Evolutionary conservation across 768 basidiomycete species (phyloP), one percentile per base, ranked within the genome.

Genomic region (Lyophyllum semitale): DNA sequence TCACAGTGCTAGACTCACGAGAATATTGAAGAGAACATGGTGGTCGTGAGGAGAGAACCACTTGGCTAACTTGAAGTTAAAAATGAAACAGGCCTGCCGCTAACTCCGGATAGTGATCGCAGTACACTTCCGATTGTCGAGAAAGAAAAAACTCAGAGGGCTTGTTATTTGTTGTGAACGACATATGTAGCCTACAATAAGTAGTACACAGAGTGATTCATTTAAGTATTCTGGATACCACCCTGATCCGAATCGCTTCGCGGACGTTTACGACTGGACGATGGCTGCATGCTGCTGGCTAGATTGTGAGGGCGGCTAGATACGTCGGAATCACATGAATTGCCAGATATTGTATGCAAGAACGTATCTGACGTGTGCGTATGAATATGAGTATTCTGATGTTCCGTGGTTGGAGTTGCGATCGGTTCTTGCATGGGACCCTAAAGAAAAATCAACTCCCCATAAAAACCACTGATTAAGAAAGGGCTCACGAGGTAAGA

Each of bases 1-100:
- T 27, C 46, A 13, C 48, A 6, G 20, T 32, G 51, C 48, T 38
- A 18, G 13, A 85, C 90, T 84, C 69, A 91, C 90, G 88, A 89
- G 64, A 91, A 85, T 54, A 89, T 69, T 6, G 87, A 83, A 54
- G 87, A 83, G 75, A 92, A 91, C 90, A 92, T 91, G 74, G 69
- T 78, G 61, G 72, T 65, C 47, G 53, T 58, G 54, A 55, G 52
- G 42, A 54, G 56, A 59, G 57, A 22, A 18, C 43, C 32, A n/a
- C 38, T 51, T 49, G 35, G 26, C 35, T 26, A 48, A 51, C 42
- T 42, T 42, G 5, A 51, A 33, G 53, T 54, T 42, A 44, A 9
- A 51, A 33, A 55, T 54, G 58, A 59, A 41, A 62, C 60, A 54
- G 26, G 32, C 52, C 11, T 32, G 11, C 17, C 12, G 30, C 20